A percentile compares a stretch with the other conserved stretches of the same genome.
These are phyloP conservation scores for Pythium diclinum DNA, from an alignment of 352 stramenopile genomes.

Conservation along the genomic window DNA sequence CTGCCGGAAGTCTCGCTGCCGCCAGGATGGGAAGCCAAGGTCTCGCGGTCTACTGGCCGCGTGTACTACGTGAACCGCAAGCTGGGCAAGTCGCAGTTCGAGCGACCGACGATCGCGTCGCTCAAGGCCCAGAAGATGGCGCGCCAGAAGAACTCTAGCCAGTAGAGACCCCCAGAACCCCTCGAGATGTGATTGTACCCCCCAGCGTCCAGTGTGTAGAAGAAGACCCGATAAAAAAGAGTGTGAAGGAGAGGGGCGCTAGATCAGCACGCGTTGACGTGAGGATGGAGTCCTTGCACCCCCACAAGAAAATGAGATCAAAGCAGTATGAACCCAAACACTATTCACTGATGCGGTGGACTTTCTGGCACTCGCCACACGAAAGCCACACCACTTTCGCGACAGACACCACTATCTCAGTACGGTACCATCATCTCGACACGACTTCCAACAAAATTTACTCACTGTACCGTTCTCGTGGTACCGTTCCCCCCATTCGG, in stretches of 20 bases:
- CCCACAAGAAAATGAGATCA: background rate
- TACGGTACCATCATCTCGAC: too few species aligned
- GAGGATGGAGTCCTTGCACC: background rate
- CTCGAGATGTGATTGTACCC: background rate
- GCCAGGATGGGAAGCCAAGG: slow-evolving; percentile 83
- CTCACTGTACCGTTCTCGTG: too few species aligned
- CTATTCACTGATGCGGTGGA: too few species aligned
- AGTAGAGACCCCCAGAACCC: slow-evolving; percentile 1
- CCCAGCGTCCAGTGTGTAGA: background rate
- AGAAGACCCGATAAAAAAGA: background rate
- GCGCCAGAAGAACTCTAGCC: slow-evolving; percentile 48
- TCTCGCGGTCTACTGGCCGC: slow-evolving; percentile 78
- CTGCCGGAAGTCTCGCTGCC: slow-evolving; percentile 78
- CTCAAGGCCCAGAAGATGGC: slow-evolving; percentile 83
- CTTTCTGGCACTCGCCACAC: too few species aligned
- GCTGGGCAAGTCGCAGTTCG: slow-evolving; percentile 84
- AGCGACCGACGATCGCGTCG: slow-evolving; percentile 78
- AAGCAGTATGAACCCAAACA: background rate
- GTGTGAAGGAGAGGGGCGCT: background rate
- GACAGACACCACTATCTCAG: too few species aligned
- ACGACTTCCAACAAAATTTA: too few species aligned
- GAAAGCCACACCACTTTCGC: too few species aligned
- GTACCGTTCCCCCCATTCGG: too few species aligned
- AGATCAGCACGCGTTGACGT: background rate
- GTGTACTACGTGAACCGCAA: slow-evolving; percentile 90